phyloP scores from a whole-genome alignment of 306 rosid species.

The Corylus americana region DNA sequence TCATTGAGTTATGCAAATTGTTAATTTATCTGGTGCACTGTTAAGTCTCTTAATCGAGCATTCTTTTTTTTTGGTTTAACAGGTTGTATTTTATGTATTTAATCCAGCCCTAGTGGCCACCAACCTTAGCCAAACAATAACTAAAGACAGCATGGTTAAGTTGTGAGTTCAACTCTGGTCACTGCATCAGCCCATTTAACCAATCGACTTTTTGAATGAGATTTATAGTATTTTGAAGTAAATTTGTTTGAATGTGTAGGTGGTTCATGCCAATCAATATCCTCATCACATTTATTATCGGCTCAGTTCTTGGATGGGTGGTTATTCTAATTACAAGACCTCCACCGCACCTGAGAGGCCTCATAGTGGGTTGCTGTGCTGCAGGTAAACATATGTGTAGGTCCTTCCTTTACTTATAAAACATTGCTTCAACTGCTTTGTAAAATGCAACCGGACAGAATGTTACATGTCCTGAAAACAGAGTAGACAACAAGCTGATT shows the following conservation, averaged over 20 bases:
- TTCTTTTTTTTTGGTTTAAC: neutral
- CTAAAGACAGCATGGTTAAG: slow-evolving; percentile 42
- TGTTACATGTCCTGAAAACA: neutral
- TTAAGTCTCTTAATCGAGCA: neutral
- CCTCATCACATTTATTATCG: slow-evolving; percentile 47
- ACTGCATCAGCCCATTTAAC: neutral
- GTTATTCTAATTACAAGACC: slow-evolving; percentile 45
- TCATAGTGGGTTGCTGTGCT: slow-evolving; percentile 57
- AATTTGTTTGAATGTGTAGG: slow-evolving; percentile 21
- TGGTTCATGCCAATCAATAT: slow-evolving; percentile 65
- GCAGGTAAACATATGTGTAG: slow-evolving; percentile 36
- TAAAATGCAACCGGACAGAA: neutral
- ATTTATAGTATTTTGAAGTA: neutral
- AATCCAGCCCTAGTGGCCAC: slow-evolving; percentile 49
- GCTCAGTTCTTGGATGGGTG: slow-evolving; percentile 53
- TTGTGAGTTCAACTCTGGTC: slow-evolving; percentile 34
- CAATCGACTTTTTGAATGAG: neutral
- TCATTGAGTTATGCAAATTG: neutral
- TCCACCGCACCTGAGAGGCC: slow-evolving; percentile 53
- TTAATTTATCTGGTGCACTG: neutral
- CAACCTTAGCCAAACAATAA: slow-evolving; percentile 48
- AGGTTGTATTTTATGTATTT: slow-evolving; percentile 55
- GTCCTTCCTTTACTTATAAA: neutral
- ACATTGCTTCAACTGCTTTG: neutral
- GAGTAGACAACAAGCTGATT: neutral